phyloP scores from a whole-genome alignment of 2,329 filamentous ascomycete species.

The Chaetothyriales sp. region DNA sequence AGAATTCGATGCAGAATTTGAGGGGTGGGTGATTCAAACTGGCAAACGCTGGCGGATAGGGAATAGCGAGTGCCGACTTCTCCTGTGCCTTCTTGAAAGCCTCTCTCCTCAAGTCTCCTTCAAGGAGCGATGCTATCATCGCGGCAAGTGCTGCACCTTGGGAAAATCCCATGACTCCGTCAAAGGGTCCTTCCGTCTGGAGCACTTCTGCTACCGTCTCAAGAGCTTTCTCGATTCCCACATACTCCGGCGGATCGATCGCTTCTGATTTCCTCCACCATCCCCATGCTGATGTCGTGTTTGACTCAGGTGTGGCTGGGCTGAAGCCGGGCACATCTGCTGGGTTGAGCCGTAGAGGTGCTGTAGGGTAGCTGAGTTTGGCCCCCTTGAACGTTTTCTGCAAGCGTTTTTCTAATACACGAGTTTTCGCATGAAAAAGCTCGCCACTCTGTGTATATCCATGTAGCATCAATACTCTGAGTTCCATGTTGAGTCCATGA shows the following conservation, averaged over 20 bases:
- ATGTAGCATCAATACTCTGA: slow-evolving; percentile 66
- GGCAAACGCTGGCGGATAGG: slow-evolving; percentile 39
- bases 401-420: slow-evolving; percentile 70
- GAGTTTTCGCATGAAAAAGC: slow-evolving; percentile 76
- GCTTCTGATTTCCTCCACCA: slow-evolving; percentile 64
- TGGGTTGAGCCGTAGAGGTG: slow-evolving; percentile 47
- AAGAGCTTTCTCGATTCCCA: slow-evolving; percentile 57
- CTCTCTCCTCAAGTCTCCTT: slow-evolving; percentile 36
- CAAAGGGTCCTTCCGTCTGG: slow-evolving; percentile 51
- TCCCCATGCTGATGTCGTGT: slow-evolving; percentile 55
- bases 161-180: slow-evolving; percentile 69
- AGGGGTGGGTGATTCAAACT: slow-evolving; percentile 38
- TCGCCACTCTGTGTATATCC: slow-evolving; percentile 84
- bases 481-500: neutral
- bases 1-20: slow-evolving; percentile 64
- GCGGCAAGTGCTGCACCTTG: slow-evolving; percentile 63
- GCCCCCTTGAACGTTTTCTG: slow-evolving; percentile 56
- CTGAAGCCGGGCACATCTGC: slow-evolving; percentile 58
- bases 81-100: slow-evolving; percentile 21
- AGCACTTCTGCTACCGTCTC: slow-evolving; percentile 48
- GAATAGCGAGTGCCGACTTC: slow-evolving; percentile 24
- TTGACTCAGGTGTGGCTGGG: slow-evolving; percentile 32
- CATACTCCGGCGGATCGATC: slow-evolving; percentile 51
- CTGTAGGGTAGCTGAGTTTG: slow-evolving; percentile 55
- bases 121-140: slow-evolving; percentile 59